Base-by-base conservation (phyloP, 2,329 filamentous ascomycete genomes). In the Cladosporium cucumerinum region DNA sequence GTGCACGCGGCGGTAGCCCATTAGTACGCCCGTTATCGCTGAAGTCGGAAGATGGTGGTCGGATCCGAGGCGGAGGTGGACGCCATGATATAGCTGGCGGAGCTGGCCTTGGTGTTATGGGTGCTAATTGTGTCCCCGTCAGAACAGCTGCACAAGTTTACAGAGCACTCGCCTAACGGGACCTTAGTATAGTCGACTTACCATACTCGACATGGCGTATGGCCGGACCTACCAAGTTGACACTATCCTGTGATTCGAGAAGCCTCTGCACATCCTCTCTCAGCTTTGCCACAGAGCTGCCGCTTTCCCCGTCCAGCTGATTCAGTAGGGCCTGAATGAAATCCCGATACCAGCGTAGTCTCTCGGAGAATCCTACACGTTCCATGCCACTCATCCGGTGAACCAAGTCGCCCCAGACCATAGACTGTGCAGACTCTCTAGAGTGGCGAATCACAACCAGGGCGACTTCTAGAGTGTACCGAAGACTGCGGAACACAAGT, bases 381-480 rank as follows among this genome's bases (percentile, higher is more conserved):
- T 79, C 78, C 70, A 85, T 79, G 12, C 74, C 70, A 65, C 77
- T 78, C 68, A 86, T 81, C 58, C 79, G 78, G 16, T 75, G 70
- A 66, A 78, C 76, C 39, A 86, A 73, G 51, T 82, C 78, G 48
- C 79, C 73, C 85, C 85, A 87, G 32, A 82, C 80, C 28, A 78
- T 75, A 63, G 78, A 76, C 70, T 84, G 83, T 34, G 78, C 71
- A 8, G 48, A 23, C 51, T 70, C 72, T 70, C 66, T 74, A 26
- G 73, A 70, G 75, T 79, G 72, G 49, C 76, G 79, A 58, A 84
- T 79, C 69, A 81, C 78, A 10, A 76, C 74, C 65, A 80, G 77
- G 36, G 86, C 78, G 69, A 84, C 82, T 54, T 82, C 77, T n/a
- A 86, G 76, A 1, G 84, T 86, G 68, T 80, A 79, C 25, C 78